Conservation (phyloP, 768 basidiomycete species). For the Leccinum boreale region DNA sequence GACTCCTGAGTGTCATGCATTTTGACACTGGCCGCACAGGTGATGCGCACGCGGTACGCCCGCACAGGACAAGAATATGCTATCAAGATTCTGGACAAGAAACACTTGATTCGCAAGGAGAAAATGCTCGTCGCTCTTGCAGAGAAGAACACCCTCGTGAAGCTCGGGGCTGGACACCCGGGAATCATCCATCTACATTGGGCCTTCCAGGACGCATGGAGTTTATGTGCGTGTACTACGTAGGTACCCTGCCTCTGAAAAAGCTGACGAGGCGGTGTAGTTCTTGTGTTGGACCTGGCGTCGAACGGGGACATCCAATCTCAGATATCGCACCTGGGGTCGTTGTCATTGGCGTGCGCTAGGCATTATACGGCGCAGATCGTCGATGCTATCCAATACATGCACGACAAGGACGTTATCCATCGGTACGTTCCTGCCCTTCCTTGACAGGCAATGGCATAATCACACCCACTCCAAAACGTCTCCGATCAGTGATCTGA, state of each 20-base stretch:
- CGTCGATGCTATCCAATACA: constrained; percentile 83
- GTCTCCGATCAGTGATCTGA: constrained; percentile 54
- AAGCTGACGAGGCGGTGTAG: constrained; percentile 35
- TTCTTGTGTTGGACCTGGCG: constrained; percentile 77
- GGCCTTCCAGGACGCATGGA: constrained; percentile 83
- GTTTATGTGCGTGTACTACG: constrained; percentile 61
- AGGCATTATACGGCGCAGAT: constrained; percentile 89
- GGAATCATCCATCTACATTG: constrained; percentile 80
- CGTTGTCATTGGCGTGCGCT: constrained; percentile 72
- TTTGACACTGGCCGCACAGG: constrained; percentile 37
- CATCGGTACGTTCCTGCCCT: constrained; percentile 55
- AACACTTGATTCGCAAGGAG: constrained; percentile 73
- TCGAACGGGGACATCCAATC: constrained; percentile 76
- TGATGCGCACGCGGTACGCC: constrained; percentile 51
- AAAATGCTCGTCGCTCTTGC: constrained; percentile 74
- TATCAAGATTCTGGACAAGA: constrained; percentile 82
- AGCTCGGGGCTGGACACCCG: constrained; percentile 64
- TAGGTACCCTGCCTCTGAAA: not conserved
- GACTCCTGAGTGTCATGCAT: not conserved
- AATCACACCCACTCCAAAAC: constrained; percentile 4
- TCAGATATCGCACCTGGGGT: constrained; percentile 72
- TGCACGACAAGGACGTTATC: constrained; percentile 86
- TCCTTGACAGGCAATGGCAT: constrained; percentile 7
- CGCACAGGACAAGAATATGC: constrained; percentile 65
- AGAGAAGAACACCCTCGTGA: constrained; percentile 75